Conservation (phyloP, 176 grass and related monocot species). For the Zoysia pacifica region DNA sequence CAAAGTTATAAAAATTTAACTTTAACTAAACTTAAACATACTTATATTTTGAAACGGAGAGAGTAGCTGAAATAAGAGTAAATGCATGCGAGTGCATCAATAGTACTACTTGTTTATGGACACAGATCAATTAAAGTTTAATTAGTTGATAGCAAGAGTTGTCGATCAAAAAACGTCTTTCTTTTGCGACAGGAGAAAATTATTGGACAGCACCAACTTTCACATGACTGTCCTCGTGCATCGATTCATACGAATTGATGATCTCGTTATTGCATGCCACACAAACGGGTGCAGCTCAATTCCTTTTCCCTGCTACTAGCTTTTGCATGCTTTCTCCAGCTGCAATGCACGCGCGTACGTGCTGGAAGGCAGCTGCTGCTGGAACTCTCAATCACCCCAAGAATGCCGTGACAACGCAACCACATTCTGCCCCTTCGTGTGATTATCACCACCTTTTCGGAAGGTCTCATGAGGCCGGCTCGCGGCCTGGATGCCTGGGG, state of each 20-base stretch:
- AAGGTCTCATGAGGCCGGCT: slow-evolving; percentile 27
- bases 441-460: slow-evolving; percentile 35
- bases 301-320: slow-evolving; percentile 9
- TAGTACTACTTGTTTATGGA: neutral
- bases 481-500: neutral
- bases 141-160: neutral
- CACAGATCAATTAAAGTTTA: neutral
- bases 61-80: too few relatives aligned
- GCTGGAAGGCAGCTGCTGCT: too few relatives aligned
- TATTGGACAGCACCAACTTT: too few relatives aligned
- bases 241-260: neutral
- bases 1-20: too few relatives aligned
- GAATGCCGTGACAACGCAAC: slow-evolving; percentile 61
- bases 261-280: slow-evolving; percentile 33
- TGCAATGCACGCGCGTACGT: too few relatives aligned
- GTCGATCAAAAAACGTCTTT: neutral
- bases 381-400: neutral
- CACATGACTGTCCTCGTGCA: slow-evolving; percentile 37
- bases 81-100: too few relatives aligned
- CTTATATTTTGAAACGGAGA: too few relatives aligned
- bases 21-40: neutral
- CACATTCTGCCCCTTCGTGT: slow-evolving; percentile 52
- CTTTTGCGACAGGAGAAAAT: neutral
- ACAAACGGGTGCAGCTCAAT: slow-evolving; percentile 45
- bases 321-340: slow-evolving; percentile 15